Evolutionary conservation across 768 basidiomycete genomes (phyloP), one percentile per base, ranked within the genome.

Genomic region (Stropharia rugosoannulata): DNA sequence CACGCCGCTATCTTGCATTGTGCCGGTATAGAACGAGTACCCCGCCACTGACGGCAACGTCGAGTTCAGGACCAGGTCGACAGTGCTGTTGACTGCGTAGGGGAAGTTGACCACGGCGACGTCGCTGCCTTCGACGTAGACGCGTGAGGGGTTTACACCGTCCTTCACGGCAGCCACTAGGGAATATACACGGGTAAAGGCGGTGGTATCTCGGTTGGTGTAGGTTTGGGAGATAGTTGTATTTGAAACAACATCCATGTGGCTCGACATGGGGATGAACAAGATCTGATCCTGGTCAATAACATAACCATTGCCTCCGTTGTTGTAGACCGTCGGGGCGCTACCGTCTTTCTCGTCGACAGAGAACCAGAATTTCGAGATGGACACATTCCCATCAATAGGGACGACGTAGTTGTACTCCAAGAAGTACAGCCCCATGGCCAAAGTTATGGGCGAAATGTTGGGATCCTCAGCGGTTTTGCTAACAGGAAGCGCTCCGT

Each of bases 311-410:
- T 57, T 59, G 1, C 80, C 79, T n/a, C 68, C 72, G 55, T 80
- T 80, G 37, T 77, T 69, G 53, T 77, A 71, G 1, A 63, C 64
- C 1, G 70, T 71, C 6, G 70, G 53, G 1, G 65, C 63, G 38
- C 68, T 73, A 10, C 78, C 79, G 56, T 78, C 68, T 27, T 72
- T 70, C 56, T 80, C 77, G 56, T 80, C 71, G 6, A 80, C 74
- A 25, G 71, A 66, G 62, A 81, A 81, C 78, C 78, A 80, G 63
- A 80, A 80, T 35, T 73, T 75, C 32, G 76, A 71, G 50, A 81
- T 70, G n/a, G 78, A 79, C 8, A 64, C 65, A 5, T 69, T 55
- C 6, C 72, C 57, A 60, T 75, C 63, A 54, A 80, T 69, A 2
- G 73, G 74, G 5, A 75, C 75, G n/a, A 75, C 62, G 57, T 77